phyloP scores from a whole-genome alignment of 2,329 filamentous ascomycete species.

The Talaromyces sp. region DNA sequence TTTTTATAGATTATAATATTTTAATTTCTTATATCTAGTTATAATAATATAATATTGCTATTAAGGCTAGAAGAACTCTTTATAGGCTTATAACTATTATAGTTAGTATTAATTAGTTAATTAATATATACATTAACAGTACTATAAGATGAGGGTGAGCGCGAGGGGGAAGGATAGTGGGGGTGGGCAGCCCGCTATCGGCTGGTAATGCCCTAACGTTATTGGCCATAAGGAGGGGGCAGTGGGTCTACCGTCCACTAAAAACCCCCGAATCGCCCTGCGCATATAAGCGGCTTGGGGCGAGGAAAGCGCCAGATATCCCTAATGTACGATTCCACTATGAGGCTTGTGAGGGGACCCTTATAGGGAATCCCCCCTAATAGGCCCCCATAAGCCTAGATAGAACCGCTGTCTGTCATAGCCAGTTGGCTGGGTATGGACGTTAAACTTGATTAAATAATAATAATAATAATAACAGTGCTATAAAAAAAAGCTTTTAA shows the following conservation, averaged over 20 bases:
- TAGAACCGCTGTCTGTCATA: background rate
- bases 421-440: background rate
- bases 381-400: background rate
- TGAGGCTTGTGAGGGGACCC: background rate
- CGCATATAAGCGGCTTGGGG: background rate
- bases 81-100: too few relatives aligned
- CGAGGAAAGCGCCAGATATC: background rate
- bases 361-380: background rate
- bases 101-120: too few relatives aligned
- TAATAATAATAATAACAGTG: too few relatives aligned
- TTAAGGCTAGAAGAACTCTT: too few relatives aligned
- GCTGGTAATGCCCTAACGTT: background rate
- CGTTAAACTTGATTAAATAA: background rate
- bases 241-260: background rate
- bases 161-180: background rate
- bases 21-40: too few relatives aligned
- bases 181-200: background rate
- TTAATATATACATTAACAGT: too few relatives aligned
- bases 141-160: background rate
- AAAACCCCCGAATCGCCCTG: background rate
- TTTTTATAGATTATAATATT: too few relatives aligned
- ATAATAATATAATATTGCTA: too few relatives aligned
- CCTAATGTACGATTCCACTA: too few relatives aligned
- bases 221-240: background rate
- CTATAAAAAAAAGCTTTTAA: too few relatives aligned